Evolutionary conservation across 352 stramenopile species (phyloP).

Genomic region (Blastocystis sp.): DNA sequence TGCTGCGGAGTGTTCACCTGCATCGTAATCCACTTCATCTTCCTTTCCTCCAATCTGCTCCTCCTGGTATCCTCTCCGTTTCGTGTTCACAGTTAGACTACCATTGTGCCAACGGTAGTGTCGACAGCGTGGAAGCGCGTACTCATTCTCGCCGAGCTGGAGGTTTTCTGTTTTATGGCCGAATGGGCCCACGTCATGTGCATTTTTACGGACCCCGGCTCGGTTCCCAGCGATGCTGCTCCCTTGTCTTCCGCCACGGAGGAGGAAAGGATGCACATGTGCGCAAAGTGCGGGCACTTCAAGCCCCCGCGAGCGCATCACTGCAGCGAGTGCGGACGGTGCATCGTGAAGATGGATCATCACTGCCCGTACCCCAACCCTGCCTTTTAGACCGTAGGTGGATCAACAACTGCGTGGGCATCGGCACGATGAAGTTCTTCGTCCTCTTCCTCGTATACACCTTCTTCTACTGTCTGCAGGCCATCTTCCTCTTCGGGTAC

Average conservation of each 20-base stretch:
- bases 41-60: slow-evolving; percentile 21
- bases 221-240: slow-evolving; percentile 12
- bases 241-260: slow-evolving; percentile 40
- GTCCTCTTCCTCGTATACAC: slow-evolving; percentile 66
- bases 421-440: slow-evolving; percentile 62
- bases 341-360: slow-evolving; percentile 73
- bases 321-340: slow-evolving; percentile 72
- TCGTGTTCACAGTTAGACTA: neutral
- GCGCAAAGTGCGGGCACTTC: slow-evolving; percentile 56
- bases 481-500: slow-evolving; percentile 14
- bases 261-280: slow-evolving; percentile 38
- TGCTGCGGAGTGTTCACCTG: slow-evolving; percentile 47
- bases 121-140: neutral
- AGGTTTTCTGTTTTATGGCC: neutral
- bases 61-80: neutral
- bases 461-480: slow-evolving; percentile 49
- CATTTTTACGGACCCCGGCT: slow-evolving; percentile 28
- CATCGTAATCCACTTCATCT: slow-evolving; percentile 53
- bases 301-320: slow-evolving; percentile 74
- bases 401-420: slow-evolving; percentile 69
- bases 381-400: slow-evolving; percentile 15
- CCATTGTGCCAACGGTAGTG: neutral
- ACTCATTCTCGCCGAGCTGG: neutral
- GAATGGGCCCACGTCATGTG: slow-evolving; percentile 48
- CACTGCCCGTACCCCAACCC: slow-evolving; percentile 70